Percentiles rank a stretch among this genome's conserved stretches.
These are phyloP conservation scores for Botrytis deweyae DNA, from an alignment of 2,329 filamentous ascomycete genomes.

Conservation along the genomic window DNA sequence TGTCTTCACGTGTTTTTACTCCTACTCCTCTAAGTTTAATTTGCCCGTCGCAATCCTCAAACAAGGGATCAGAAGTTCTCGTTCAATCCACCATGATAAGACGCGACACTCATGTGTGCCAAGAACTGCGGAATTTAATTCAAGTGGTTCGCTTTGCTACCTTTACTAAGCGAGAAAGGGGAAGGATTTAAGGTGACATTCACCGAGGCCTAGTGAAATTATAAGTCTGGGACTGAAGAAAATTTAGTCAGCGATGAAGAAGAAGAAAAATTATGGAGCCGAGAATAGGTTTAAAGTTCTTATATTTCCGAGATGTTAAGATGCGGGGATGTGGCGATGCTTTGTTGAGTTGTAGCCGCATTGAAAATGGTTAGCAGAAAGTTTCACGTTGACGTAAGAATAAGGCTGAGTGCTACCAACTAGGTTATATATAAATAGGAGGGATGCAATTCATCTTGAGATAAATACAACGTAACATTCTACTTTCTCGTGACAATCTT, in stretches of 20 bases:
- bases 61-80: too few relatives aligned
- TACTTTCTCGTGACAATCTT: not conserved
- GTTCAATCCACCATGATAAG: too few relatives aligned
- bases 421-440: not conserved
- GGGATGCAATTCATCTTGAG: not conserved
- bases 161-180: not conserved
- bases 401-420: not conserved
- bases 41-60: not conserved
- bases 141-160: not conserved
- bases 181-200: not conserved
- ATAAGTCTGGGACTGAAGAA: not conserved
- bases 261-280: not conserved
- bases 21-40: not conserved
- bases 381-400: not conserved
- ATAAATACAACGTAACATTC: not conserved
- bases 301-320: not conserved
- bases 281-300: not conserved
- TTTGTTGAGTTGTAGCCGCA: not conserved
- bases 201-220: not conserved
- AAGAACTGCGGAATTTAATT: not conserved
- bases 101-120: not conserved
- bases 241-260: not conserved
- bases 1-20: not conserved
- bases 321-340: not conserved
- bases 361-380: not conserved